phyloP scores from a whole-genome alignment of 2,329 filamentous ascomycete genomes.

The Ascomycota sp. region DNA sequence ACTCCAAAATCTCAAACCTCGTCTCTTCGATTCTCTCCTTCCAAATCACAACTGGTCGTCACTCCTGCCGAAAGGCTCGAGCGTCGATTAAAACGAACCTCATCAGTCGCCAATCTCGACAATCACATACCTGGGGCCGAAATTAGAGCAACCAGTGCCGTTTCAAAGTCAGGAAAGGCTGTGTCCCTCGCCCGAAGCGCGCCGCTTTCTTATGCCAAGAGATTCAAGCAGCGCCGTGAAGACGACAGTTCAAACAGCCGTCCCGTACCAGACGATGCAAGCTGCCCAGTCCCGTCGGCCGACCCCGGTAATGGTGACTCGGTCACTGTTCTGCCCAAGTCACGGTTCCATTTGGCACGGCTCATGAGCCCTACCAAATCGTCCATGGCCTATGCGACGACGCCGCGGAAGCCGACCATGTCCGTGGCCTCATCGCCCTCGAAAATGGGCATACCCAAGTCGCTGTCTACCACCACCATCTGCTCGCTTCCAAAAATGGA shows the following conservation, averaged over 20 bases:
- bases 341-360: conserved; percentile 29
- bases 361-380: conserved; percentile 64
- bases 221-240: conserved; percentile 42
- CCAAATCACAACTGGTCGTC: conserved; percentile 47
- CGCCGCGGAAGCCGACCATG: conserved; percentile 9
- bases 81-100: conserved; percentile 13
- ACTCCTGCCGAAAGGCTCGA: conserved; percentile 20
- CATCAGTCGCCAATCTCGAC: conserved; percentile 13
- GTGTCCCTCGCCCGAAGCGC: conserved; percentile 1
- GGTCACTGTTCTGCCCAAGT: conserved; percentile 16
- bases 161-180: conserved; percentile 3
- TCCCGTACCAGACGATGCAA: conserved; percentile 29
- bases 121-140: conserved; percentile 6
- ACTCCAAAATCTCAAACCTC: conserved; percentile 14
- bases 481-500: conserved; percentile 11
- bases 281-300: background rate
- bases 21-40: conserved; percentile 29
- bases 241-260: conserved; percentile 52
- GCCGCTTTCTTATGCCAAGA: conserved; percentile 34
- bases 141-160: conserved; percentile 9
- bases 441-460: conserved; percentile 29
- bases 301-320: conserved; percentile 29
- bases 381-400: conserved; percentile 34
- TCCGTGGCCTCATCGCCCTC: conserved; percentile 22
- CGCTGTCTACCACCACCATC: conserved; percentile 14